Evolutionary conservation across 345 rosid species (phyloP).

Genomic region (Turnera subulata): DNA sequence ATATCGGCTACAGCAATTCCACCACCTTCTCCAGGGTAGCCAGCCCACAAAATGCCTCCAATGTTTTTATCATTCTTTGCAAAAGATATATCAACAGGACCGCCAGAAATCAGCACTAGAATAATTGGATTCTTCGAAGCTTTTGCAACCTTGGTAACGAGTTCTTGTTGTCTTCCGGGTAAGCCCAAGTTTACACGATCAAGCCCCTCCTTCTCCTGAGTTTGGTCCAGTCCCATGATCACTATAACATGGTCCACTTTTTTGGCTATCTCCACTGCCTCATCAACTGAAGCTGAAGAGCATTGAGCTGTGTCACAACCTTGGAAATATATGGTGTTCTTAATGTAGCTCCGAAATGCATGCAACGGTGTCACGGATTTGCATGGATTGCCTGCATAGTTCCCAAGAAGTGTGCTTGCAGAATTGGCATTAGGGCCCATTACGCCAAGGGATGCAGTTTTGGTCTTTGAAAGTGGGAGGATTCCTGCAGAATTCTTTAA

Average conservation of each 20-base stretch:
- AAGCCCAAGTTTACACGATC: conserved; percentile 68
- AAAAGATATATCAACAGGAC: conserved; percentile 73
- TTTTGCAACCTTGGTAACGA: conserved; percentile 51
- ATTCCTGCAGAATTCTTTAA: conserved; percentile 53
- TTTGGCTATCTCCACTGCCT: conserved; percentile 51
- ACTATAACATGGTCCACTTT: conserved; percentile 61
- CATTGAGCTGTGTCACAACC: conserved; percentile 77
- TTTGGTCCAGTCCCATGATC: conserved; percentile 82
- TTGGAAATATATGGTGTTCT: conserved; percentile 36
- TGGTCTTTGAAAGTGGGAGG: conserved; percentile 58
- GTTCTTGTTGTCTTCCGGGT: conserved; percentile 72
- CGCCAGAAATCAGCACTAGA: conserved; percentile 75
- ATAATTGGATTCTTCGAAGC: conserved; percentile 64
- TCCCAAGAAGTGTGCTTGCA: conserved; percentile 57
- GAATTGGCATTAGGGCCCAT: conserved; percentile 80
- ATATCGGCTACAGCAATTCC: conserved; percentile 77
- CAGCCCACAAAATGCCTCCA: conserved; percentile 87
- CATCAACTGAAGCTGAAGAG: conserved; percentile 42
- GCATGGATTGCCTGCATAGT: conserved; percentile 84
- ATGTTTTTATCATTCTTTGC: conserved; percentile 50
- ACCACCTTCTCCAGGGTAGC: conserved; percentile 92
- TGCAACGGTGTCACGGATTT: conserved; percentile 50
- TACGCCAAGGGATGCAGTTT: conserved; percentile 51
- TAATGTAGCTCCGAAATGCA: conserved; percentile 49
- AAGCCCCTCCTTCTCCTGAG: conserved; percentile 64